These are phyloP conservation scores for Rostrohypoxylon terebratum DNA, from an alignment of 495 filamentous ascomycete species.

Conservation along the genomic window DNA sequence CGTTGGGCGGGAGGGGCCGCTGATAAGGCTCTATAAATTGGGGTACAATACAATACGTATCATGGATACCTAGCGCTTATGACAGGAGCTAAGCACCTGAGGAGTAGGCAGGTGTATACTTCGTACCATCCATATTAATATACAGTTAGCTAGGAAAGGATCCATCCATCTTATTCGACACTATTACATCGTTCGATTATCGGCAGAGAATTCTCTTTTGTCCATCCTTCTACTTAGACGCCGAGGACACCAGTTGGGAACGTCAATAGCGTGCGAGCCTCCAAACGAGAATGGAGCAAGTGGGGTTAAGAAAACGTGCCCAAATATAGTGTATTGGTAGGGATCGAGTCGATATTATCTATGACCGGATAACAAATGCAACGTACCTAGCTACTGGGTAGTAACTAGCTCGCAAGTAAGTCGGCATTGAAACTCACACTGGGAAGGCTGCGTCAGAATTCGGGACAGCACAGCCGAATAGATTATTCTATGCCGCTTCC, in stretches of 20 bases:
- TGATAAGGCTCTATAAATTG: slow-evolving; percentile 6
- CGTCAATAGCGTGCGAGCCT: neutral
- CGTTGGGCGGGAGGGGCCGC: slow-evolving; percentile 24
- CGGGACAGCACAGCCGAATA: neutral
- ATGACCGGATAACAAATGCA: neutral
- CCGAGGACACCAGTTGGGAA: neutral
- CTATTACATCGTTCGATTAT: slow-evolving; percentile 7
- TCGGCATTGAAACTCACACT: neutral
- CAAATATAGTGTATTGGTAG: neutral
- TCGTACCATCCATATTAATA: neutral
- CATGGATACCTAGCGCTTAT: neutral
- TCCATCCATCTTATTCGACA: neutral
- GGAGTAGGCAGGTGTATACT: neutral
- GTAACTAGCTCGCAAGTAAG: neutral
- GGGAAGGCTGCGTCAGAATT: neutral
- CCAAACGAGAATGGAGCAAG: neutral
- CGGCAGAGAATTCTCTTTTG: neutral
- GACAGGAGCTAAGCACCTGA: neutral
- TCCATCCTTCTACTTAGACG: neutral
- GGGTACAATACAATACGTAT: too few species aligned
- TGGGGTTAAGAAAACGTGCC: neutral
- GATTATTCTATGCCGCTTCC: neutral
- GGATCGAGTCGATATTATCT: neutral
- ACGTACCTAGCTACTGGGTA: neutral
- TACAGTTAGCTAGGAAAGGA: neutral